Base-by-base conservation (phyloP, 768 basidiomycete genomes). In the Boletus eberwhitei region DNA sequence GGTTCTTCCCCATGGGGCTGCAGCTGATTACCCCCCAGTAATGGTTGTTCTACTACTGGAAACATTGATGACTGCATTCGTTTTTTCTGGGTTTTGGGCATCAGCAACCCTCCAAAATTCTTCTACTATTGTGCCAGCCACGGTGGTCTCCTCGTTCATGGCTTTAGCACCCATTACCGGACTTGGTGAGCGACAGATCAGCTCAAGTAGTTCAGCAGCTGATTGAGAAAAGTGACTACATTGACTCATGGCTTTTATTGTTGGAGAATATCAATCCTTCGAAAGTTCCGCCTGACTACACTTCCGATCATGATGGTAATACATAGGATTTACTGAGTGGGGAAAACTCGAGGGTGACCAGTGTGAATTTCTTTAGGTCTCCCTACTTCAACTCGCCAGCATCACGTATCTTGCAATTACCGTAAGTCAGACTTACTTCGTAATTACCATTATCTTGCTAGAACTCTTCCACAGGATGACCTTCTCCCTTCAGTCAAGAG, bases 171-270 rank as follows among this genome's bases (percentile, higher is more conserved):
- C 50, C 8, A 48, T 60, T 3, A 41, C 58, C 17, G 64, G 57
- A 4, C 34, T 68, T 26, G 64, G 64, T 66, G n/a, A 65, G 59
- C 2, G 8, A 31, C 31, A 29, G 14, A 37, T 22, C 1, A 1
- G 0, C 8, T 32, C 29, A 4, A 4, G 38, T 26, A 2, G 8
- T 21, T 21, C 11, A 3, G n/a, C 16, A 8, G 11, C 41, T 56
- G 8, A 62, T 19, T 2, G 0, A 40, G 5, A 21, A 13, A 9
- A 59, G 64, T 65, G 13, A 59, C 57, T 8, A 54, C 51, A 11
- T 6, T 59, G 21, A 57, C 56, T 2, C 66, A 68, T 8, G 48
- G 61, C 7, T 66, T 66, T 31, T 60, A 48, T 50, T 66, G 61
- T 39, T 68, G 65, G 66, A 43, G 58, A 50, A 60, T 68, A 54